Evolutionary conservation across 768 basidiomycete genomes (phyloP), one percentile per base, ranked within the genome.

Genomic region (Mycena epipterygia): DNA sequence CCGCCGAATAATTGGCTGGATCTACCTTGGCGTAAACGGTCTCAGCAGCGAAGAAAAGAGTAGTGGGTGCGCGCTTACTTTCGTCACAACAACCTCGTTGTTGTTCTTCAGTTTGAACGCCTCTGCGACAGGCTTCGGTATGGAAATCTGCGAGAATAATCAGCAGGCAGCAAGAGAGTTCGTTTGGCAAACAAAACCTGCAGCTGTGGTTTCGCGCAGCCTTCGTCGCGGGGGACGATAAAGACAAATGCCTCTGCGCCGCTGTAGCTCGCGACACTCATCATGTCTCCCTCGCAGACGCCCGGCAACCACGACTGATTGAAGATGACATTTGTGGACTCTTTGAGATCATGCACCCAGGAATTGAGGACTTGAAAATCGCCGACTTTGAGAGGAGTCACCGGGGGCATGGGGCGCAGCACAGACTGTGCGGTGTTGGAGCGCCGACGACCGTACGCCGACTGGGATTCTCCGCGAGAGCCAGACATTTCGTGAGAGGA

Each of bases 231-330:
- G 23, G 88, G 87, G 14, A 91, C 91, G 14, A 87, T 84, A 77
- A 95, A 94, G 39, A 95, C 82, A 63, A 86, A 92, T 74, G 74
- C 87, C 25, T 83, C 81, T 9, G 85, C 84, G 29, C 86, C 77
- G 55, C 81, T 82, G 60, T 82, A 81, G 52, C 81, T 80, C 61
- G 75, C 80, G 17, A 95, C 87, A 62, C 88, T 85, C 46, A 95
- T 75, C 76, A 94, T 81, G 74, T 95, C 94, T 11, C 93, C 95
- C 73, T 93, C 91, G 51, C 84, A 82, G 35, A 94, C 91, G 3
- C 95, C 95, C 8, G 93, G 92, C 91, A 93, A 94, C 78, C 85
- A 89, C 14, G 89, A 83, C 49, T 91, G 91, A 72, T 95, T 95
- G 78, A 96, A 86, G 21, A 90, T 83, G 63, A 94, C 90, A 21